Evolutionary conservation across 148 eudicot genomes (phyloP).

Genomic region (Vaccinium macrocarpon): DNA sequence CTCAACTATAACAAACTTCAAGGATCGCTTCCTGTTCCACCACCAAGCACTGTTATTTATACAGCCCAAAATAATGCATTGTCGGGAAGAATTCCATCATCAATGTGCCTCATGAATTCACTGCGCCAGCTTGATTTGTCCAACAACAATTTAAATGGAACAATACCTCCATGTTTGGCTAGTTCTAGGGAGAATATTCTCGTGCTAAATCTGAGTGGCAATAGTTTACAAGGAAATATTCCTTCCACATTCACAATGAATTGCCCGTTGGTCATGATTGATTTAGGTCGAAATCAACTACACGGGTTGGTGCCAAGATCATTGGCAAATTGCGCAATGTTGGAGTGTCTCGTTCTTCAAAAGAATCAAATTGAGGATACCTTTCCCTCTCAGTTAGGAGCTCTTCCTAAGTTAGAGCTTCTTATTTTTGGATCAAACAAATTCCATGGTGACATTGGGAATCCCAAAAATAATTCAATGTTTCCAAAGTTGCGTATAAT

Average conservation of each 20-base stretch:
- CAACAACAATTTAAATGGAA: neutral
- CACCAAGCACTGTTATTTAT: conserved; percentile 12
- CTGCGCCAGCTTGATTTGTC: neutral
- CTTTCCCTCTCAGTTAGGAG: too few relatives aligned
- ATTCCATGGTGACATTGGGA: too few relatives aligned
- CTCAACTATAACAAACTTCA: conserved; percentile 14
- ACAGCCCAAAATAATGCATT: neutral
- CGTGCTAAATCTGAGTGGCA: conserved; percentile 22
- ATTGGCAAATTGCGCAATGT: conserved; percentile 14
- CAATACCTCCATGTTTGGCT: conserved; percentile 28
- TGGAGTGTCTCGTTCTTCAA: neutral
- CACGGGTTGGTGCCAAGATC: conserved; percentile 25
- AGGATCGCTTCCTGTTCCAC: conserved; percentile 28
- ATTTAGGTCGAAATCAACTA: conserved; percentile 27
- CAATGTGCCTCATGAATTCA: neutral
- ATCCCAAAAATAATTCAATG: too few relatives aligned
- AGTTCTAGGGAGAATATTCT: conserved; percentile 8
- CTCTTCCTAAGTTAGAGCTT: too few relatives aligned
- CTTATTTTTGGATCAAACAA: too few relatives aligned
- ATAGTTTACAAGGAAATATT: neutral
- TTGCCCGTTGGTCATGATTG: conserved; percentile 16
- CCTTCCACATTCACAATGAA: conserved; percentile 8
- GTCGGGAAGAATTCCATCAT: neutral
- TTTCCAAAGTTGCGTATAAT: too few relatives aligned
- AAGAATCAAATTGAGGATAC: too few relatives aligned